These are phyloP conservation scores for Cucurbita maxima DNA, from an alignment of 306 rosid genomes.

Conservation along the genomic window DNA sequence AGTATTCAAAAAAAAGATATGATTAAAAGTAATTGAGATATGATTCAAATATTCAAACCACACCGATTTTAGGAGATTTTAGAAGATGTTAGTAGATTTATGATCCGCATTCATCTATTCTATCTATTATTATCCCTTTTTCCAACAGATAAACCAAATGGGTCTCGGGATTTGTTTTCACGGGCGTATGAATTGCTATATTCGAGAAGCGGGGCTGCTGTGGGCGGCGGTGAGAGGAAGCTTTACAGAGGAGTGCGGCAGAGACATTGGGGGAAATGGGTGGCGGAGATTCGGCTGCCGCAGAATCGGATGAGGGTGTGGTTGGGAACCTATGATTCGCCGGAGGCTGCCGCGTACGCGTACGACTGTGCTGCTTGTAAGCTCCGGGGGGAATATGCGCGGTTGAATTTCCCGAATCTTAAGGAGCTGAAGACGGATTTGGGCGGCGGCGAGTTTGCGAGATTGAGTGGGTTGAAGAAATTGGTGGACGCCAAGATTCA, in stretches of 20 bases:
- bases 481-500: slow-evolving; percentile 80
- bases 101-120: too few relatives aligned
- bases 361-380: slow-evolving; percentile 93
- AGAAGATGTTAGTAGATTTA: too few relatives aligned
- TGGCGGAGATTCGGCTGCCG: slow-evolving; percentile 87
- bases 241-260: slow-evolving; percentile 95
- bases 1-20: too few relatives aligned
- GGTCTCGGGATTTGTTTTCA: slow-evolving; percentile 1
- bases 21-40: too few relatives aligned
- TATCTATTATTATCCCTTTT: too few relatives aligned
- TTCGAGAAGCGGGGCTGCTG: background rate
- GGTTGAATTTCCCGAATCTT: slow-evolving; percentile 73
- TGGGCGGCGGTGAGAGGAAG: slow-evolving; percentile 43
- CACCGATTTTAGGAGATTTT: too few relatives aligned
- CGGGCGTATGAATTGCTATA: background rate
- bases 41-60: too few relatives aligned
- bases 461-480: slow-evolving; percentile 44
- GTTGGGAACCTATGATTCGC: slow-evolving; percentile 85
- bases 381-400: slow-evolving; percentile 90
- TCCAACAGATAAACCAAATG: slow-evolving; percentile 13
- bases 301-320: slow-evolving; percentile 96
- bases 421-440: slow-evolving; percentile 42
- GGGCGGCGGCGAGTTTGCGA: slow-evolving; percentile 42
- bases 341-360: slow-evolving; percentile 93
- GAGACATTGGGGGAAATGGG: slow-evolving; percentile 99